Base-by-base conservation (phyloP, 1,284 basidiomycete species). In the Fomitiporia mediterranea region DNA sequence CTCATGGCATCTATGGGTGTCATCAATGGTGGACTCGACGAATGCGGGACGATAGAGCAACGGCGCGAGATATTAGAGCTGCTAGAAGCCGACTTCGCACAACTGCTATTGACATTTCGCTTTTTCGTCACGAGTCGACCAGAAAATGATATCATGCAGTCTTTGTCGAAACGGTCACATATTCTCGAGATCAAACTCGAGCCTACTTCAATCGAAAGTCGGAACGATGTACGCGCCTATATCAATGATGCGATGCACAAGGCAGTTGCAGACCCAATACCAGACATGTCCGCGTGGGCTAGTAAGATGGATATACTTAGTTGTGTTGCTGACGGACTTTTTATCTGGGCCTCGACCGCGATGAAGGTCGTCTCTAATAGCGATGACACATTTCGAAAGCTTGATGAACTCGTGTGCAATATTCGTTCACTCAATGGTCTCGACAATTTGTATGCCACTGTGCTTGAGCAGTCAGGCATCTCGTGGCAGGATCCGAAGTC, bases 11-110 rank as follows among this genome's bases (percentile, higher is more conserved):
- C 23, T n/a, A 28, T n/a, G 11, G 23, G 17, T n/a, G 28, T 55
- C n/a, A 49, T 55, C 3, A 27, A 50, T 2, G 53, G 49, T 37
- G 53, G 46, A 13, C 25, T 55, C n/a, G 53, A 55, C 27, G 53
- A 55, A 25, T 55, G 53, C 19, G 53, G 53, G 23, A 28, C 38
- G 5, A 25, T 66, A 1, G n/a, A 37, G 15, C 49, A 59, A 13
- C 68, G 71, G 19, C 59, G 64, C 17, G 68, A 70, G n/a, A 63
- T 70, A 8, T 51, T 72, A n/a, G 51, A 35, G n/a, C 37, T 68
- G 11, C 47, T 70, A 11, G 61, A 60, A 0, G 60, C 61, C 7
- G 67, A 64, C 49, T 62, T 59, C 42, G 13, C 37, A 1, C 5
- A 8, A 6, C 27, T 48, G 8, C 42, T 28, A 1, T 15, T 23